Evolutionary conservation across 257 asterid genomes (phyloP), one percentile per base, ranked within the genome.

Genomic region (Nicotiana knightiana): DNA sequence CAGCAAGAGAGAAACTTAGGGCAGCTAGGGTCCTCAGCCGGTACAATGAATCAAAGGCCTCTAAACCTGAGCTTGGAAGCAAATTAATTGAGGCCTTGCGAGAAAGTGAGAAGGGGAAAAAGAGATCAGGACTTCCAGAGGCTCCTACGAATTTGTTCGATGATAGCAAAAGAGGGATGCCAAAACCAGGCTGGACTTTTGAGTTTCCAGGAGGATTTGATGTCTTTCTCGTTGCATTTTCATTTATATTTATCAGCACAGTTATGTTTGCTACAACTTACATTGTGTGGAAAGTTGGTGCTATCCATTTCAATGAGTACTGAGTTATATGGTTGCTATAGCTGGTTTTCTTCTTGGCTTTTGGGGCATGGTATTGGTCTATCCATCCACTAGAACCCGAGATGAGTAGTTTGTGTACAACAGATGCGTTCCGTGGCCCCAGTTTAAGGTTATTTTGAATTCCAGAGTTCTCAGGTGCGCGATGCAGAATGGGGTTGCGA

Each of bases 1-100:
- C 99, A 9, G 98, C 97, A 63, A 73, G 79, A 87, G 99, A 95
- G 90, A 92, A 94, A 73, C 96, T 95, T 8, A 88, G 97, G 89
- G 98, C 99, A 6, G 99, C 98, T 55, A 86, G 97, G 82, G 97
- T 92, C 67, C 96, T 95, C n/a, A 93, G 86, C 87, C 95, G 98
- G 54, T 93, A 91, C 91, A 87, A 94, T 26, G 97, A 93, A 53
- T 37, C 94, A 16, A 95, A 93, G 82, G 91, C 93, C 79, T 76
- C 93, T 10, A 91, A 88, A 55, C 93, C 97, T 9, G 86, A 83
- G 83, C 88, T 86, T 13, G 96, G 97, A 51, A 93, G 91, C 90
- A 92, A 88, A 81, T 83, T 95, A 28, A 62, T 93, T 18, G 97
- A 95, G 77, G 92, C 90, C 65, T 79, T 95, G n/a, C 84, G 89